Evolutionary conservation across 2,329 filamentous ascomycete genomes (phyloP).

Genomic region (Fusarium guadeloupense): DNA sequence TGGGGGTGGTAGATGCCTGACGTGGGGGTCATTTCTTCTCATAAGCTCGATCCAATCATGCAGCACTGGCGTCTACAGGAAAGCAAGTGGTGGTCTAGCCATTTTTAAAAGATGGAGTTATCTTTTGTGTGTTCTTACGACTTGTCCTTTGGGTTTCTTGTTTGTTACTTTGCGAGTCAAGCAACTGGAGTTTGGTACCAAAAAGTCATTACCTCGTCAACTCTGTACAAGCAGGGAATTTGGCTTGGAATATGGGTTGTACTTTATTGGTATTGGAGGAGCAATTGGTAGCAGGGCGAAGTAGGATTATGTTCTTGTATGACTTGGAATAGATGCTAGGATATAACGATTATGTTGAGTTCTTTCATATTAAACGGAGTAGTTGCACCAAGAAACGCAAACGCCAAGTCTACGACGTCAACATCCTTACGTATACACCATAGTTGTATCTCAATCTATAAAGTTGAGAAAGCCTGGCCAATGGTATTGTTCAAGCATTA

Average conservation of each 20-base stretch:
- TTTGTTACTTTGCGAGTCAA: conserved; percentile 14
- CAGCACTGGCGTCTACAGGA: not conserved
- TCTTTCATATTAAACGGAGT: conserved; percentile 16
- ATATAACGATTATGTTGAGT: conserved; percentile 7
- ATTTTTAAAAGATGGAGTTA: conserved; percentile 10
- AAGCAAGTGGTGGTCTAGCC: not conserved
- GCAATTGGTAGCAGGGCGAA: not conserved
- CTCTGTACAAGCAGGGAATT: conserved; percentile 2
- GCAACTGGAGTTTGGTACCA: conserved; percentile 38
- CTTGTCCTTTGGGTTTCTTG: conserved; percentile 9
- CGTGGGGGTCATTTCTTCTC: conserved; percentile 4
- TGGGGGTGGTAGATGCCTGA: conserved; percentile 36
- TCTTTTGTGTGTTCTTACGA: conserved; percentile 8
- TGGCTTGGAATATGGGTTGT: conserved; percentile 3
- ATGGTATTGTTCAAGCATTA: too few species aligned
- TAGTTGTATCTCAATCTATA: not conserved
- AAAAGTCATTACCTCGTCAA: conserved; percentile 16
- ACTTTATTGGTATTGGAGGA: conserved; percentile 1
- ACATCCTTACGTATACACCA: not conserved
- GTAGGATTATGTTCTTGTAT: conserved; percentile 18
- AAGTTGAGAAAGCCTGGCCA: not conserved
- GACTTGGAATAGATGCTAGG: conserved; percentile 14
- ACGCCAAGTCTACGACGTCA: not conserved
- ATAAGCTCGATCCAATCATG: conserved; percentile 2
- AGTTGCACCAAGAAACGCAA: conserved; percentile 4